Percentiles rank a stretch among this genome's conserved stretches.
phyloP scores from a whole-genome alignment of 345 rosid species.

The Brassica juncea region DNA sequence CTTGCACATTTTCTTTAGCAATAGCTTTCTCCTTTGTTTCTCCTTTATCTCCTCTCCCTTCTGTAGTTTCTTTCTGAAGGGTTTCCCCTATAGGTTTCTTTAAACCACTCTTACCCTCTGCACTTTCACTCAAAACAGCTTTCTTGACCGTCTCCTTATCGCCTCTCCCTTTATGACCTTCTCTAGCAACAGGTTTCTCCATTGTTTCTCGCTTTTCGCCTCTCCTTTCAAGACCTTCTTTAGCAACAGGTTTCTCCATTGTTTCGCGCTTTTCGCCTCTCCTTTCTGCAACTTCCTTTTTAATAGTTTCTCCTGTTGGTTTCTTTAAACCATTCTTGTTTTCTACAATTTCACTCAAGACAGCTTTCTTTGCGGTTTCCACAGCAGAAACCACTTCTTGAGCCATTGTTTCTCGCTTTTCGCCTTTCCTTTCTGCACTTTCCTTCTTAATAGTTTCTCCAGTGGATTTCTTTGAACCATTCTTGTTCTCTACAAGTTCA shows the following conservation, averaged over 20 bases:
- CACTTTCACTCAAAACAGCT: conserved; percentile 13
- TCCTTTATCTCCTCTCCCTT: conserved; percentile 1
- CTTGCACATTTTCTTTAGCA: conserved; percentile 16
- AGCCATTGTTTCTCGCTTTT: neutral
- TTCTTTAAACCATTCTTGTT: conserved; percentile 21
- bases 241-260: neutral
- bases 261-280: neutral
- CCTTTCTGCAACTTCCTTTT: conserved; percentile 3
- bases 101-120: conserved; percentile 17
- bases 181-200: conserved; percentile 6
- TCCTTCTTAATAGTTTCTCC: conserved; percentile 19
- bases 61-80: conserved; percentile 8
- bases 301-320: neutral
- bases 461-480: neutral
- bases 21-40: conserved; percentile 8
- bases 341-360: conserved; percentile 22
- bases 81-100: conserved; percentile 10
- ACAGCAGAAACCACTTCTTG: neutral
- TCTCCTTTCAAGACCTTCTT: neutral
- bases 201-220: neutral
- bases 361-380: conserved; percentile 23
- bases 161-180: conserved; percentile 11
- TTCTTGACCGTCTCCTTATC: conserved; percentile 19
- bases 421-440: neutral
- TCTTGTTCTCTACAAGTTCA: conserved; percentile 20